Conservation (phyloP, 1,284 basidiomycete species). For the Wallemia ichthyophaga region DNA sequence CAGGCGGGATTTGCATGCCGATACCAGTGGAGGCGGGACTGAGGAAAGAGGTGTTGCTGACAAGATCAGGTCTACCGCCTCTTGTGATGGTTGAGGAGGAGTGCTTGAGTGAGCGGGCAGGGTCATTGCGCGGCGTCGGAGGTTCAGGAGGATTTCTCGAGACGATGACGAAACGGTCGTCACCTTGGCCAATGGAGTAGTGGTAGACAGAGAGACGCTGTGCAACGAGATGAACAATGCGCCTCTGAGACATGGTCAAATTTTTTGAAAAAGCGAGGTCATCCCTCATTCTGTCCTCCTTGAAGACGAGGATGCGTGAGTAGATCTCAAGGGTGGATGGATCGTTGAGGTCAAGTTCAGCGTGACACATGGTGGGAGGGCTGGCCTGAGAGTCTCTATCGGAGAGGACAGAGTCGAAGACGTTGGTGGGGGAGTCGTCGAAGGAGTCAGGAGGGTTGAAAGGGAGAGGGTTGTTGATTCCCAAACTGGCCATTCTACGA, state of each 20-base stretch:
- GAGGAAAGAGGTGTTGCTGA: background rate
- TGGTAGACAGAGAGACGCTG: conserved; percentile 86
- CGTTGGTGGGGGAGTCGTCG: background rate
- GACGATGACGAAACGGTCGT: conserved; percentile 74
- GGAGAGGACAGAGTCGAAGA: background rate
- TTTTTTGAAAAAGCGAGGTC: conserved; percentile 80
- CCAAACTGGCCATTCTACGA: conserved; percentile 87
- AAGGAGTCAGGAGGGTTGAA: background rate
- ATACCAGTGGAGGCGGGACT: background rate
- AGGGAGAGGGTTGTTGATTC: conserved; percentile 32
- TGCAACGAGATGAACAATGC: conserved; percentile 82
- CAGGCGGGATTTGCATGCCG: background rate
- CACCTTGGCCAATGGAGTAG: conserved; percentile 72
- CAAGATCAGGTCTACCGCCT: background rate
- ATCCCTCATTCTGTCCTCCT: conserved; percentile 89
- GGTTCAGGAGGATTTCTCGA: conserved; percentile 21
- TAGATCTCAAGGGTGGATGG: conserved; percentile 86
- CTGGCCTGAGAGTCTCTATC: background rate
- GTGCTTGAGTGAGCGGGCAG: background rate
- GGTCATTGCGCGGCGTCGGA: background rate
- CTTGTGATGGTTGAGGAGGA: background rate
- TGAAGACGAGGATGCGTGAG: conserved; percentile 83
- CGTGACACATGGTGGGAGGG: background rate
- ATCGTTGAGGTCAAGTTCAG: conserved; percentile 71
- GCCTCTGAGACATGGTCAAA: conserved; percentile 51